Percentiles rank a stretch among this genome's conserved stretches.
Conservation (phyloP, 345 rosid genomes). For the Pseudoturritis turrita region DNA sequence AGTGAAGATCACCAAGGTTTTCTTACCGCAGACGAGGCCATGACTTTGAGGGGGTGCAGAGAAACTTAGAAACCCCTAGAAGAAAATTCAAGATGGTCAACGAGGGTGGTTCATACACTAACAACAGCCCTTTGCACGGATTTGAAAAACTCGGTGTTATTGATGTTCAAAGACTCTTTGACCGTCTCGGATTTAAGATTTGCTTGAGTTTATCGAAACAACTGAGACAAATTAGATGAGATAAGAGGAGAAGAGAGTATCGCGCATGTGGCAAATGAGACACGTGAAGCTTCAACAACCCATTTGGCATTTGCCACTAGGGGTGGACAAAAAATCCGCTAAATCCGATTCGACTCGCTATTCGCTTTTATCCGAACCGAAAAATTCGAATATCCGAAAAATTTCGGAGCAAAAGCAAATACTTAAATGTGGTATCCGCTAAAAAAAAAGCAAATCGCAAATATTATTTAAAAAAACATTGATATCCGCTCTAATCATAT, state of each 20-base stretch:
- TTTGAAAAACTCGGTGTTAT: background rate
- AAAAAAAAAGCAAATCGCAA: too few species aligned
- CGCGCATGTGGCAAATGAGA: slow-evolving; percentile 16
- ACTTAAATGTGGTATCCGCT: too few species aligned
- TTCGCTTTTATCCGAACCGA: too few species aligned
- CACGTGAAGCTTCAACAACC: slow-evolving; percentile 31
- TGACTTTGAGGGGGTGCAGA: background rate
- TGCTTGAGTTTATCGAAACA: background rate
- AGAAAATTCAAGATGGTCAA: slow-evolving; percentile 5
- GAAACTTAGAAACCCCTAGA: background rate
- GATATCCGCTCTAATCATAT: too few species aligned
- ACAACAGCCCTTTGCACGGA: background rate
- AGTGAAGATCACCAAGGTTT: background rate
- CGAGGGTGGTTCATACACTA: background rate
- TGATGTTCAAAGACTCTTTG: background rate
- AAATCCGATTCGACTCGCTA: too few species aligned
- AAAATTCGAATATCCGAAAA: too few species aligned
- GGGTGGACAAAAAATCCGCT: too few species aligned
- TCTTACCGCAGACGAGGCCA: slow-evolving; percentile 35
- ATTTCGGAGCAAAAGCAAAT: too few species aligned
- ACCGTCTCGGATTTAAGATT: background rate
- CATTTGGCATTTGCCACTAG: slow-evolving; percentile 10
- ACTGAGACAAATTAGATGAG: slow-evolving; percentile 10
- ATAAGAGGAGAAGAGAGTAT: slow-evolving; percentile 7
- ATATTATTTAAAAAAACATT: too few species aligned